Evolutionary conservation across 306 rosid genomes (phyloP).

Genomic region (Biancaea sappan): DNA sequence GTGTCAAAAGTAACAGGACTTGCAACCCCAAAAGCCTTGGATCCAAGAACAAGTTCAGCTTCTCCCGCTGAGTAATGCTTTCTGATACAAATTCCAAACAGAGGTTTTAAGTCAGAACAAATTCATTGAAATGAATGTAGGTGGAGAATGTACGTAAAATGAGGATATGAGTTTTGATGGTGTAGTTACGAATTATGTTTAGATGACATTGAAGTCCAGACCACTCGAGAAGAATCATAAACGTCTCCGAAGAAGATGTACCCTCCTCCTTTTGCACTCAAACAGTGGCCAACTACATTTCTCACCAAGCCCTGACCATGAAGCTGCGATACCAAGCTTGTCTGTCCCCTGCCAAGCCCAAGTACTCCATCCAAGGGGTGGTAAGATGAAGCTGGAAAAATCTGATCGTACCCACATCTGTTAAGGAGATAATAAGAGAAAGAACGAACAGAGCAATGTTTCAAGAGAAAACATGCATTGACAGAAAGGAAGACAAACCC

Average conservation of each 20-base stretch:
- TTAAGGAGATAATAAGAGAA: neutral
- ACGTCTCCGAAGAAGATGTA: slow-evolving; percentile 80
- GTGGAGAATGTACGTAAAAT: slow-evolving; percentile 20
- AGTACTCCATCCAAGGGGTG: slow-evolving; percentile 86
- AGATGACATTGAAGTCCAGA: slow-evolving; percentile 70
- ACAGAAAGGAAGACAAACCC: slow-evolving; percentile 58
- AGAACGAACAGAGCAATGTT: neutral
- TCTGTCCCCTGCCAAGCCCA: slow-evolving; percentile 86
- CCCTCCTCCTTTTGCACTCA: slow-evolving; percentile 84
- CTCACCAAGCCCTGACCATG: slow-evolving; percentile 60
- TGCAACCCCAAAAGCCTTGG: slow-evolving; percentile 58
- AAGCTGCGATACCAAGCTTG: slow-evolving; percentile 83
- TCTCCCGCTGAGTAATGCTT: slow-evolving; percentile 82
- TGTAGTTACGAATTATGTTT: slow-evolving; percentile 62
- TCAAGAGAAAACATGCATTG: slow-evolving; percentile 3
- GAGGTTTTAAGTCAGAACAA: neutral
- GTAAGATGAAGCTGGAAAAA: slow-evolving; percentile 54
- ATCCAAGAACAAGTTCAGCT: slow-evolving; percentile 71
- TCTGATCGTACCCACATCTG: slow-evolving; percentile 94
- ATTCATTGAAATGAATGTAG: neutral
- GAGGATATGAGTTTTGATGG: slow-evolving; percentile 28
- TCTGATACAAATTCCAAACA: slow-evolving; percentile 49
- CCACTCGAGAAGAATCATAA: slow-evolving; percentile 56
- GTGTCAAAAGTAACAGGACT: slow-evolving; percentile 67
- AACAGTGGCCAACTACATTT: slow-evolving; percentile 86